Base-by-base conservation (phyloP, 1,284 basidiomycete genomes). In the Malassezia restricta region DNA sequence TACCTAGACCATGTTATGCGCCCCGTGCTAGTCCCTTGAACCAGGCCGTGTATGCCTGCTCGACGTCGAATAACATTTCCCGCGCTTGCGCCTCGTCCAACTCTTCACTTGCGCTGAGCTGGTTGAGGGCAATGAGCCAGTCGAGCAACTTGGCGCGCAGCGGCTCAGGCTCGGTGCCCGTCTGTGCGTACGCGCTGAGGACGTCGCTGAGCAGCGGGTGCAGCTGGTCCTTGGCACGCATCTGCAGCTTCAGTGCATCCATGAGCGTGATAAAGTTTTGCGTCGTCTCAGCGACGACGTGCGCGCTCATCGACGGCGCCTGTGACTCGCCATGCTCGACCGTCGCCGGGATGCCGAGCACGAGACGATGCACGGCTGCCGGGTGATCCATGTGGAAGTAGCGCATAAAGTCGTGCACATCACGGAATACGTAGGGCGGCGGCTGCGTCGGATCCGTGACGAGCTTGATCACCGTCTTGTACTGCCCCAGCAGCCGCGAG, bases 231-330 rank as follows among this genome's bases (percentile, higher is more conserved):
- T 98, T 98, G 3, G 94, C 91, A 31, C 87, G 81, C 68, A 96
- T 77, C 38, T 86, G 83, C 54, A 96, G 79, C 72, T 92, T 92
- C 43, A 96, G 79, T 0, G 91, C 92, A 66, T 98, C 92, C 87
- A 96, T 95, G 63, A 98, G 91, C 0, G 92, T 96, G 66, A 98
- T 98, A 64, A 96, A 98, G 68, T 50, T 74, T 77, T 94, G 88
- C 0, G 94, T 98, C 4, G 91, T 95, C 74, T 96, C 90, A 5
- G 92, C 92, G n/a, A 98, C 89, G 83, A 87, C 89, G 75, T 95
- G 92, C 29, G 87, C 87, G 0, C 87, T 87, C 74, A 95, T 90
- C 0, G 58, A 48, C 37, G 58, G 60, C 1, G 66, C 45, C 79
- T 85, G 53, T 0, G 53, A 48, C 1, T 61, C 57, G 7, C 76